Evolutionary conservation across 139 green algal genomes (phyloP).

Genomic region (Chlorella sp.): DNA sequence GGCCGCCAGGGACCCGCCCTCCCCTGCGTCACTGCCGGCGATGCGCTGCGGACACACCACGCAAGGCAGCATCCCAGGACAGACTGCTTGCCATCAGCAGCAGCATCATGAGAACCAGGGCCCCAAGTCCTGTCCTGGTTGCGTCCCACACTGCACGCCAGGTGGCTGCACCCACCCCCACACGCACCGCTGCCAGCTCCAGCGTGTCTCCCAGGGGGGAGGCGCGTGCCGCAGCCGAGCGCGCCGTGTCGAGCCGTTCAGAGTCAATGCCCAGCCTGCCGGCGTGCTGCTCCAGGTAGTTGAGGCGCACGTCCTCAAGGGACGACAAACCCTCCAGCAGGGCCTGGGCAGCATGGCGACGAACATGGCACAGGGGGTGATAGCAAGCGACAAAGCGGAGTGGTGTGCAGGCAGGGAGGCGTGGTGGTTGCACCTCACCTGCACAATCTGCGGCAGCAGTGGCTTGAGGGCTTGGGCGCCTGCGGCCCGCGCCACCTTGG

Average conservation of each 20-base stretch:
- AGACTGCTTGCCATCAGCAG: no score
- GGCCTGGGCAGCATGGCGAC: no score
- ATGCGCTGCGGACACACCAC: not conserved
- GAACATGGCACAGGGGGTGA: no score
- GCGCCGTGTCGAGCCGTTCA: slow-evolving; percentile 38
- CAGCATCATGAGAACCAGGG: no score
- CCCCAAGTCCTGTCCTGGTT: no score
- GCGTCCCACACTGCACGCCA: no score
- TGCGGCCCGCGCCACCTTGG: slow-evolving; percentile 39
- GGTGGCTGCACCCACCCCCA: no score
- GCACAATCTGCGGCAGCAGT: slow-evolving; percentile 59
- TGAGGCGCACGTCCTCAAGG: slow-evolving; percentile 71
- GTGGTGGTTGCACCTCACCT: slow-evolving; percentile 2
- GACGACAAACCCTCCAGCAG: slow-evolving; percentile 83
- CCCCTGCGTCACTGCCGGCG: not conserved
- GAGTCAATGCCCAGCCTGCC: slow-evolving; percentile 54
- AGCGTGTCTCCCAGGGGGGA: slow-evolving; percentile 24
- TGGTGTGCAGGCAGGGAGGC: not conserved
- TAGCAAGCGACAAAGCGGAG: no score
- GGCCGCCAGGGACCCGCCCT: slow-evolving; percentile 4
- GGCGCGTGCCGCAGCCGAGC: slow-evolving; percentile 17
- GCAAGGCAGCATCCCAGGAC: no score
- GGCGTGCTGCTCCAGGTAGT: slow-evolving; percentile 76
- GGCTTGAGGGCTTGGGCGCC: slow-evolving; percentile 34
- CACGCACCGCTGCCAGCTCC: slow-evolving; percentile 14